These are phyloP conservation scores for Stipa capillata DNA, from an alignment of 176 grass and related monocot species.

Conservation along the genomic window DNA sequence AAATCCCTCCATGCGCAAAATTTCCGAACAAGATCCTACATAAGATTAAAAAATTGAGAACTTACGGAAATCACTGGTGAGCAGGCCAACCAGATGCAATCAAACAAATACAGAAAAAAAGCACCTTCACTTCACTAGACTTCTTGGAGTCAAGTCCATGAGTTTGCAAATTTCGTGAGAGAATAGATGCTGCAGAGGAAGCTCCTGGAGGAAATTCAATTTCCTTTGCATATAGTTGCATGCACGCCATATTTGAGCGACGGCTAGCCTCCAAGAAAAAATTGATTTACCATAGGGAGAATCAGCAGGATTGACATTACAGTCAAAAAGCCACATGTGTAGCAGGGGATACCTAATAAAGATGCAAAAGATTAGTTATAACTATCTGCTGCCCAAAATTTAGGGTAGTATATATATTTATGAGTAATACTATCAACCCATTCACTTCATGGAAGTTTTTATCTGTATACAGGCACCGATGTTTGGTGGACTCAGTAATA, in stretches of 20 bases:
- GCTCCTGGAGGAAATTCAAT: slow-evolving; percentile 66
- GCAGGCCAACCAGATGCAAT: slow-evolving; percentile 2
- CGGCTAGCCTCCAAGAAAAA: slow-evolving; percentile 78
- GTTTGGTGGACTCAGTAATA: slow-evolving; percentile 76
- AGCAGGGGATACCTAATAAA: no score
- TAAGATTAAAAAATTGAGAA: slow-evolving; percentile 10
- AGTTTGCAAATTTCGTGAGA: slow-evolving; percentile 65
- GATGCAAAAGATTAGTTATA: background rate
- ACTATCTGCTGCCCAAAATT: no score
- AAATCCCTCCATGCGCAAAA: slow-evolving; percentile 91
- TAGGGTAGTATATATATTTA: background rate
- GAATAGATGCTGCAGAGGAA: slow-evolving; percentile 76
- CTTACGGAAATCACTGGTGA: slow-evolving; percentile 4
- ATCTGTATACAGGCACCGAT: slow-evolving; percentile 55
- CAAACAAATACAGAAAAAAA: slow-evolving; percentile 34
- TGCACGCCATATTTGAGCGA: slow-evolving; percentile 86
- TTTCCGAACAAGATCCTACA: slow-evolving; percentile 93
- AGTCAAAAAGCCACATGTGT: slow-evolving; percentile 38
- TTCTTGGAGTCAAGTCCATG: slow-evolving; percentile 47
- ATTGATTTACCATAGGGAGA: slow-evolving; percentile 57
- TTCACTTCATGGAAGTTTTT: slow-evolving; percentile 18
- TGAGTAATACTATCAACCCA: background rate
- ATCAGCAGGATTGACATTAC: slow-evolving; percentile 50
- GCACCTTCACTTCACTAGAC: slow-evolving; percentile 78
- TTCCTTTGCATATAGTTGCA: slow-evolving; percentile 89